These are phyloP conservation scores for Xylariaceae sp. DNA, from an alignment of 2,329 filamentous ascomycete species.

Conservation along the genomic window DNA sequence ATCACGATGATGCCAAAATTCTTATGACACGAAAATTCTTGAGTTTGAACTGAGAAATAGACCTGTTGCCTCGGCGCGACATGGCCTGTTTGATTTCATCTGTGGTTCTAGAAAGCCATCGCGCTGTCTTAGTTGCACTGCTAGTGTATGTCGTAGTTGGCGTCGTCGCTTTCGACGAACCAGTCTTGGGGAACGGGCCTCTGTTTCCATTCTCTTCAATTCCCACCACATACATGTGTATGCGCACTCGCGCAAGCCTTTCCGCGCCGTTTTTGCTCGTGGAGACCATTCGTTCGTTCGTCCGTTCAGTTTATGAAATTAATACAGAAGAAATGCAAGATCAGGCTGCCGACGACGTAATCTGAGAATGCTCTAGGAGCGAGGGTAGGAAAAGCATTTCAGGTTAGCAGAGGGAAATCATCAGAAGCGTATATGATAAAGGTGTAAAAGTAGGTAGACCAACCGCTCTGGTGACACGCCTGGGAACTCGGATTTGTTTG, in stretches of 20 bases:
- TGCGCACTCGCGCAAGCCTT: neutral
- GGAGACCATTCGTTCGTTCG: neutral
- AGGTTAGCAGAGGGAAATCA: no score
- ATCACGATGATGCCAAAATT: neutral
- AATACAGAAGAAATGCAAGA: slow-evolving; percentile 97
- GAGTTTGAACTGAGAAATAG: slow-evolving; percentile 2
- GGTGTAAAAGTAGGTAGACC: slow-evolving; percentile 12
- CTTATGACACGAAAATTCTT: neutral
- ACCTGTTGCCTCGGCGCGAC: neutral
- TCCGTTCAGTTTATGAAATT: slow-evolving; percentile 91
- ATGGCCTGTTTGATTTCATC: slow-evolving; percentile 3
- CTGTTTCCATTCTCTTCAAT: neutral
- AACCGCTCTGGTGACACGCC: slow-evolving; percentile 76
- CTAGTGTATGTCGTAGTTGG: slow-evolving; percentile 1
- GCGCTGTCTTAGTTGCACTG: slow-evolving; percentile 10
- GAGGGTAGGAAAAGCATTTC: no score
- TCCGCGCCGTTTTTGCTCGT: neutral
- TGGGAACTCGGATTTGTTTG: slow-evolving; percentile 73
- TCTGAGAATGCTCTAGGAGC: slow-evolving; percentile 80
- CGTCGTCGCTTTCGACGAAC: neutral
- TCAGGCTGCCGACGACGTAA: slow-evolving; percentile 88
- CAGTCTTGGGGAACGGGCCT: neutral
- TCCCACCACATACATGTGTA: slow-evolving; percentile 6
- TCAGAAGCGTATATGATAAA: no score
- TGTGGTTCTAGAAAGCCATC: slow-evolving; percentile 10